Percentiles rank a stretch among this genome's conserved stretches.
Conservation (phyloP, 495 filamentous ascomycete species). For the Jackrogersella multiformis region DNA sequence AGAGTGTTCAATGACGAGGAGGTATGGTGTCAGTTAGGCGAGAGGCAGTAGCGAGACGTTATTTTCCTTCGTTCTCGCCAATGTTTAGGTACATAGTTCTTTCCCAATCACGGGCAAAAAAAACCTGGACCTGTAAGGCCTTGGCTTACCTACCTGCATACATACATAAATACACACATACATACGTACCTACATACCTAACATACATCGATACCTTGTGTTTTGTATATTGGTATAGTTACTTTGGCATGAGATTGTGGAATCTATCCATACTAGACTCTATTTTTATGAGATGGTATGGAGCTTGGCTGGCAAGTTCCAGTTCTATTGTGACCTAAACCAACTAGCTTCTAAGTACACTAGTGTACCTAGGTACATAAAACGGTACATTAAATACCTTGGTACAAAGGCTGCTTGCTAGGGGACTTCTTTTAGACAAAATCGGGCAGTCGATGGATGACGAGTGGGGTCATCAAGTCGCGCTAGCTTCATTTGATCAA, state of each 20-base stretch:
- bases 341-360: slow-evolving; percentile 1
- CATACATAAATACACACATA: slow-evolving; percentile 26
- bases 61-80: slow-evolving; percentile 44
- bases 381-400: slow-evolving; percentile 9
- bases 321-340: slow-evolving; percentile 18
- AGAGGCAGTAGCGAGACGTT: slow-evolving; percentile 34
- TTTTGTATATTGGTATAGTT: slow-evolving; percentile 3
- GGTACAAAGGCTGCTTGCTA: slow-evolving; percentile 6
- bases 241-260: slow-evolving; percentile 11
- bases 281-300: slow-evolving; percentile 36
- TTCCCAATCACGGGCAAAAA: slow-evolving; percentile 31
- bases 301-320: slow-evolving; percentile 27
- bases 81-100: slow-evolving; percentile 34
- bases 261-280: slow-evolving; percentile 21
- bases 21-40: slow-evolving; percentile 36
- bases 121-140: slow-evolving; percentile 19
- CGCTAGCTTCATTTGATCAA: slow-evolving; percentile 39
- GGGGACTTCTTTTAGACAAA: neutral
- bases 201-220: neutral
- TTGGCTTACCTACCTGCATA: slow-evolving; percentile 24
- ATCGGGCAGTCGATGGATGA: slow-evolving; percentile 6
- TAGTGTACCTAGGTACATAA: slow-evolving; percentile 7
- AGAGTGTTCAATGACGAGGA: slow-evolving; percentile 40
- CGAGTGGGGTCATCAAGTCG: slow-evolving; percentile 11
- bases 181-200: slow-evolving; percentile 24